Evolutionary conservation across 2,329 filamentous ascomycete species (phyloP), one percentile per base, ranked within the genome.

Genomic region (Graphilbum sp.): DNA sequence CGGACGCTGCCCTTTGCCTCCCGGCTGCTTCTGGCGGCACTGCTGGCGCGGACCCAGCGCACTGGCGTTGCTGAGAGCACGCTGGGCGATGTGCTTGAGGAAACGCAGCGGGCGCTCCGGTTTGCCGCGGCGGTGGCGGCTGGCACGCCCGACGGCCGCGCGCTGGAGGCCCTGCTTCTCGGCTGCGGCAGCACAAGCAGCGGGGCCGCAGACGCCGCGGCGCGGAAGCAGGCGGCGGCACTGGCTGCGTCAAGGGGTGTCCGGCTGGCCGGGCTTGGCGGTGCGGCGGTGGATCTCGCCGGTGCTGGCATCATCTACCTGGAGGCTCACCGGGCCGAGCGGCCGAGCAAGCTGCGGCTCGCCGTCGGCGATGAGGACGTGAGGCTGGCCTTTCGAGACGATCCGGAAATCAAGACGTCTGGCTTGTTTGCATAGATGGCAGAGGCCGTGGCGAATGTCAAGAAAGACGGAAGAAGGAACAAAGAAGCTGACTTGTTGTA

Each of bases 301-400:
- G 86, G 90, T 43, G 84, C 87, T 0, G 90, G 90, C 0, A 73
- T 98, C 37, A 67, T 98, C 41, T 83, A 85, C 6, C 57, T 98
- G 37, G 90, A 98, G 55, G 72, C 72, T 4, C 72, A 78, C 42
- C 76, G 76, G 46, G 79, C 86, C 0, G 88, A 96, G 53, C 68
- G 90, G 32, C 85, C 84, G 18, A 88, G 85, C 40, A 87, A 92
- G 56, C 72, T 98, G 31, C 69, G 88, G 40, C 64, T 98, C 40
- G 76, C 83, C 18, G 78, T 96, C 47, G 81, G 83, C 12, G 84
- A 94, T 43, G 88, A 96, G 51, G 88, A 98, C 58, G 75, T 98
- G 21, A 79, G 79, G 53, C 71, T 85, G 53, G 90, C 88, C 23
- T 75, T 96, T 48, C 75, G 79, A 42, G 87, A 94, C 46, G 90